Base-by-base conservation (phyloP, 176 grass and related monocot species). In the Triticum turgidum region DNA sequence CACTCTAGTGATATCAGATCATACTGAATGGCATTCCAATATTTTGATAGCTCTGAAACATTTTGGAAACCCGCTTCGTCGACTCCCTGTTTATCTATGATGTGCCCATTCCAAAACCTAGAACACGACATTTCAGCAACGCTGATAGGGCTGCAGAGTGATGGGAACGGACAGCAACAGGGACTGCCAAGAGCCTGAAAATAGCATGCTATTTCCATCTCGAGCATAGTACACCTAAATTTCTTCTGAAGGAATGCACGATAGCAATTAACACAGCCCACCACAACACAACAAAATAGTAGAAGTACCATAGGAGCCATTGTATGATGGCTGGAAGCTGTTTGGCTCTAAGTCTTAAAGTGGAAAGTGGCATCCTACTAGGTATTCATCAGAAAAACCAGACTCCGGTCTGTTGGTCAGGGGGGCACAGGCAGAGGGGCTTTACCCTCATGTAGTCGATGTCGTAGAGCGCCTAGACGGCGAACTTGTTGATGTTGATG, bases 401-500 rank as follows among this genome's bases (percentile, higher is more conserved):
- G 41, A 14, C 9, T 49, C 18, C 8, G 56, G 12, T 2, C 29
- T 17, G 54, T 3, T 47, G 10, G 22, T 24, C 22, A 4, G 5
- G 59, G 27, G 61, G 65, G 81, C 30, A 66, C 2, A 56, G 52
- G 37, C 29, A 33, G 4, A 67, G 37, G 64, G 24, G 70, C 4
- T 80, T 73, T 92, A 98, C 96, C 84, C 75, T 79, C 54, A 94
- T 47, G 86, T 96, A 98, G 34, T 13, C 86, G 77, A 99, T 30
- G 20, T 10, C 83, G 59, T 91, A 94, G 72, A 96, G 18, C 14
- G 92, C 88, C 78, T 87, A 91, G 35, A 47, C 80, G n/a, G 85
- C 82, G 10, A 90, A 90, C 71, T 98, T 96, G 63, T 69, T 90
- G 83, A 99, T 78, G 73, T 85, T 96, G 62, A 99, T 94, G 37